Base-by-base conservation (phyloP, 495 filamentous ascomycete species). In the Parathielavia hyrcaniae region DNA sequence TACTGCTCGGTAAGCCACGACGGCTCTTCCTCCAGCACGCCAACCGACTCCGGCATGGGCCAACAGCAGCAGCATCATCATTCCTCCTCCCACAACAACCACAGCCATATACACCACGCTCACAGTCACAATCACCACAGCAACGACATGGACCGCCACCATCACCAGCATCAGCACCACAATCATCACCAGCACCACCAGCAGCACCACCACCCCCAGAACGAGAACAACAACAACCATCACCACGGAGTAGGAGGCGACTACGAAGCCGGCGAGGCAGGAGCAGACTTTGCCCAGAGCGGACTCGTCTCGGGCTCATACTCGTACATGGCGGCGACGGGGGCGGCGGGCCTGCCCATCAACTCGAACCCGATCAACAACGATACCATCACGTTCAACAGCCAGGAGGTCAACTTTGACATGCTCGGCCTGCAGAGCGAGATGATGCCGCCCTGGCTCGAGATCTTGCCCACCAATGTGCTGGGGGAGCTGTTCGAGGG, bases 341-440 rank as follows among this genome's bases (percentile, higher is more conserved):
- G 26, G 6, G 6, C 26, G 26, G 26, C 26, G 3, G 26, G 26
- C 26, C 26, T 30, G 26, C 26, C 26, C 3, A 30, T 30, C 26
- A 30, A 66, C n/a, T 53, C 69, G 0, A 73, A 71, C 34, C 64
- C 75, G 0, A 50, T 77, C 73, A 62, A 82, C 77, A 62, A 82
- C 77, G 69, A 83, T 19, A 70, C 68, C 51, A 71, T 88, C 60
- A 81, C 85, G 58, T 88, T 89, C 58, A 83, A 88, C 64, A 85
- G 79, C 57, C 84, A 86, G 53, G 86, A 89, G 55, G 78, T 88
- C 48, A 83, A 86, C 64, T 83, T 87, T 39, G 68, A 67, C 32
- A 47, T 60, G 16, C 52, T 71, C 13, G 66, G 66, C 2, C 49
- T 69, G 22, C 60, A 62, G 10, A 67, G 57, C 44, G 68, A 69